Base-by-base conservation (phyloP, 1,284 basidiomycete genomes). In the Marasmius tenuissimus region DNA sequence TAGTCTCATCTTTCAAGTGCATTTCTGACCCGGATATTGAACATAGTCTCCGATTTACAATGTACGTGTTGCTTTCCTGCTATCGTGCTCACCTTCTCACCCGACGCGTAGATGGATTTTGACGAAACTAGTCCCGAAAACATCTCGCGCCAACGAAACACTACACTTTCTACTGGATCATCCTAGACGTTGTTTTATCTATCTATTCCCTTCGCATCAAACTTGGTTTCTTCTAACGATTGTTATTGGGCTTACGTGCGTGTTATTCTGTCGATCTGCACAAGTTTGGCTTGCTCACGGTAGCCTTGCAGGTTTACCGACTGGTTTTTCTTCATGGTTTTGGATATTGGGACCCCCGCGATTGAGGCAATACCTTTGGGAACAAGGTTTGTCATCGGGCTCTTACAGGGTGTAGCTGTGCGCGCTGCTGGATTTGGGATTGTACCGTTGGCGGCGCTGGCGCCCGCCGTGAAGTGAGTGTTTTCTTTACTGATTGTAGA, bases 201-300 rank as follows among this genome's bases (percentile, higher is more conserved):
- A 97, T 73, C 85, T 99, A 7, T 98, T 99, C 70, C 97, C 97
- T 0, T 90, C 94, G 0, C 93, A 95, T 66, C 96, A 98, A 72
- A 98, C 96, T 1, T 97, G 95, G 94, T 94, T 96, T 68, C 84
- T 98, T 14, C 66, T 94, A 0, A 83, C 85, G 1, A 68, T 97
- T 49, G 73, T 92, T 0, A 48, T 91, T 9, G 70, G 79, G 4
- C 79, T 98, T 38, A 94, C 88, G 90, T 93, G 84, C 74, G 4
- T 14, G 34, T 20, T 16, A n/a, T 38, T 39, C 33, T 6, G 7
- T 34, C 18, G 16, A 16, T 14, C 3, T n/a, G 16, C 14, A 18
- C 34, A 16, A 11, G 34, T 3, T 11, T 5, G 20, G 8, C n/a
- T 47, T 47, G 16, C 27, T 35, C 35, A 67, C 45, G n/a, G 38